Percentiles rank a stretch among this genome's conserved stretches.
These are phyloP conservation scores for Petasospora rhodanensis DNA, from an alignment of 1,139 yeast species.

Conservation along the genomic window DNA sequence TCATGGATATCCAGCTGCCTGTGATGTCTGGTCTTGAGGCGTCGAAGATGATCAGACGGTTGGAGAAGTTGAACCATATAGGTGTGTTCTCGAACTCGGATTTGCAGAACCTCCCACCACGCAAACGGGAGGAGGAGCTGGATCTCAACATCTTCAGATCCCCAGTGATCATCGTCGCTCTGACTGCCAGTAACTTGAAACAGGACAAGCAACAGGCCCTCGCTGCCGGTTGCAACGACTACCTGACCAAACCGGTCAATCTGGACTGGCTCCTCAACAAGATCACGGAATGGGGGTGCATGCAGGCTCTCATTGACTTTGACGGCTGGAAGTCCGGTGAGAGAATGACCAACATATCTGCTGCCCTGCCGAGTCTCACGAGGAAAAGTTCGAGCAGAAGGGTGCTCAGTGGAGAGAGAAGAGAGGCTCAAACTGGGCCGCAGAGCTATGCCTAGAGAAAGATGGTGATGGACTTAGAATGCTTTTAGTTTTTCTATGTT, in stretches of 20 bases:
- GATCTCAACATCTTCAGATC: slow-evolving; percentile 66
- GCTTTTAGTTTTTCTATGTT: too few relatives aligned
- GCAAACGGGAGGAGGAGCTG: slow-evolving; percentile 31
- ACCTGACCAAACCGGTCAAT: slow-evolving; percentile 94
- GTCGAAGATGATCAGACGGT: slow-evolving; percentile 78
- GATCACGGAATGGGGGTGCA: slow-evolving; percentile 94
- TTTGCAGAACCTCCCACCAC: slow-evolving; percentile 16
- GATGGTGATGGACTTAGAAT: too few relatives aligned
- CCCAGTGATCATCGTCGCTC: slow-evolving; percentile 93
- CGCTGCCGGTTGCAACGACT: slow-evolving; percentile 96
- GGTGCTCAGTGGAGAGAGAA: too few relatives aligned
- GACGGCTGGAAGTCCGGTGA: slow-evolving; percentile 77
- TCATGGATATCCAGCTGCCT: slow-evolving; percentile 94
- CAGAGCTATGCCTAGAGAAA: too few relatives aligned
- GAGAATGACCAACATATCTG: slow-evolving; percentile 27
- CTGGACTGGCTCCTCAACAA: slow-evolving; percentile 91
- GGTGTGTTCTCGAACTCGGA: slow-evolving; percentile 65
- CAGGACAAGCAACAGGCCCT: slow-evolving; percentile 87
- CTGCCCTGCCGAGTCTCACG: slow-evolving; percentile 18
- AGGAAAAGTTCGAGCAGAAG: slow-evolving; percentile 15
- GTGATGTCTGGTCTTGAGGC: slow-evolving; percentile 93
- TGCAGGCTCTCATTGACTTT: slow-evolving; percentile 96
- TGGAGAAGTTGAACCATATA: slow-evolving; percentile 75
- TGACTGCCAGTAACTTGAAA: slow-evolving; percentile 88
- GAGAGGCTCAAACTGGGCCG: too few relatives aligned